Evolutionary conservation across 2,329 filamentous ascomycete species (phyloP), one percentile per base, ranked within the genome.

Genomic region (Stachybotrys chlorohalonatus): DNA sequence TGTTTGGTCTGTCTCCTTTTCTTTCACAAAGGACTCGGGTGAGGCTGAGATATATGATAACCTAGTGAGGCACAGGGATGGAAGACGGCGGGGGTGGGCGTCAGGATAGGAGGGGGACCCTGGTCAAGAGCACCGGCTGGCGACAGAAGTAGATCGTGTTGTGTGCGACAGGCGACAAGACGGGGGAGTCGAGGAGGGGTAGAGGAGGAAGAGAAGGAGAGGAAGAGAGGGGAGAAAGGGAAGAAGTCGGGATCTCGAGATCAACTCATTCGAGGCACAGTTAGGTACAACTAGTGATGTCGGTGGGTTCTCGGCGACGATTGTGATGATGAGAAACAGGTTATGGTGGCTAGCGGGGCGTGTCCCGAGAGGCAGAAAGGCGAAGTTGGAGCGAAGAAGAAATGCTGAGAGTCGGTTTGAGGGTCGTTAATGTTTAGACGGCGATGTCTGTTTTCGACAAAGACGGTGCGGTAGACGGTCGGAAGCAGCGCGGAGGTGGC

Each of bases 111-210:
- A 50, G 48, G 7, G 48, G 48, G 11, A 17, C 31, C 16, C 15
- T 31, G 24, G 5, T 13, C 24, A 51, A 6, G 15, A 36, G 9
- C 32, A 32, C 49, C n/a, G 31, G n/a, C 17, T 13, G 49, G 16
- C 11, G 17, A n/a, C 49, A 51, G n/a, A 32, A 51, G 49, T 13
- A 42, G 53, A 59, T 55, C 57, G 59, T 60, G 58, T 54, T 58
- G 54, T 54, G 32, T 55, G 50, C 39, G 52, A 54, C 58, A 60
- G 57, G 62, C 55, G 56, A 52, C 54, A 54, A 53, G 58, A 52
- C 54, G 55, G 46, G 31, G 17, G 16, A 52, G 52, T 13, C 45
- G 49, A 49, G 46, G 50, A 47, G 52, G 47, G 36, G 48, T 45
- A 31, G 52, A 47, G 52, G 53, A 54, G 53, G 42, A 47, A 51